Evolutionary conservation across 2,329 filamentous ascomycete genomes (phyloP).

Genomic region (Ophiostoma perfectum): DNA sequence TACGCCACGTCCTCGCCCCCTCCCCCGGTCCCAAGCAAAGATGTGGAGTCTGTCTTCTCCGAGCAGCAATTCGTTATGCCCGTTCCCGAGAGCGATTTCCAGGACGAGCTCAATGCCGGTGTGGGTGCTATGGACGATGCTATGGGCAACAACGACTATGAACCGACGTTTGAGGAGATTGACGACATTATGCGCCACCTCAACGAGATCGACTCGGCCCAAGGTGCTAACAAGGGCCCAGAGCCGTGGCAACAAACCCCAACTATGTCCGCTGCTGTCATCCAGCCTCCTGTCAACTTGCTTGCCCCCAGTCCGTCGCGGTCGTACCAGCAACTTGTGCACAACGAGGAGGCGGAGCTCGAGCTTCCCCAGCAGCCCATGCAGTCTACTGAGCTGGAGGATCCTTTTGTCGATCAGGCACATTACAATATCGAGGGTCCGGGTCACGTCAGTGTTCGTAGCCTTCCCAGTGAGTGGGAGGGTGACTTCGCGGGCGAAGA

Average conservation of each 20-base stretch:
- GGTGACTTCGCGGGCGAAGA: conserved; percentile 76
- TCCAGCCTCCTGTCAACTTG: conserved; percentile 50
- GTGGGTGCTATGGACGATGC: conserved; percentile 24
- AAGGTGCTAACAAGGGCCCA: conserved; percentile 63
- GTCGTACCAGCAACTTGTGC: conserved; percentile 21
- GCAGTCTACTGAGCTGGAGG: conserved; percentile 43
- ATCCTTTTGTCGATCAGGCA: conserved; percentile 33
- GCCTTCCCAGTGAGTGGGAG: conserved; percentile 85
- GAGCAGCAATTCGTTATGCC: conserved; percentile 20
- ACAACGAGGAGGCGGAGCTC: conserved; percentile 41
- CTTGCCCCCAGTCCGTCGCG: conserved; percentile 37
- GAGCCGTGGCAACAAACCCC: conserved; percentile 45
- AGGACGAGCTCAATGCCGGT: conserved; percentile 18
- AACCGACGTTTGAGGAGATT: conserved; percentile 71
- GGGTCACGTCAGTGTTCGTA: conserved; percentile 57
- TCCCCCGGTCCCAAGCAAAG: conserved; percentile 29
- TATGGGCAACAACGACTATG: conserved; percentile 31
- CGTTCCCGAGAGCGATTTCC: conserved; percentile 12
- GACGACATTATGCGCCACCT: conserved; percentile 89
- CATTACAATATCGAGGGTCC: conserved; percentile 51
- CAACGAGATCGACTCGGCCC: conserved; percentile 65
- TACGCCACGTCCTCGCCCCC: conserved; percentile 41
- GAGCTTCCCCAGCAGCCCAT: conserved; percentile 43
- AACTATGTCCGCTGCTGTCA: conserved; percentile 37
- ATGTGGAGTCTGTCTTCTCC: conserved; percentile 26